A percentile compares a stretch with the other conserved stretches of the same genome.
phyloP scores from a whole-genome alignment of 345 rosid genomes.

The Citrus medica region DNA sequence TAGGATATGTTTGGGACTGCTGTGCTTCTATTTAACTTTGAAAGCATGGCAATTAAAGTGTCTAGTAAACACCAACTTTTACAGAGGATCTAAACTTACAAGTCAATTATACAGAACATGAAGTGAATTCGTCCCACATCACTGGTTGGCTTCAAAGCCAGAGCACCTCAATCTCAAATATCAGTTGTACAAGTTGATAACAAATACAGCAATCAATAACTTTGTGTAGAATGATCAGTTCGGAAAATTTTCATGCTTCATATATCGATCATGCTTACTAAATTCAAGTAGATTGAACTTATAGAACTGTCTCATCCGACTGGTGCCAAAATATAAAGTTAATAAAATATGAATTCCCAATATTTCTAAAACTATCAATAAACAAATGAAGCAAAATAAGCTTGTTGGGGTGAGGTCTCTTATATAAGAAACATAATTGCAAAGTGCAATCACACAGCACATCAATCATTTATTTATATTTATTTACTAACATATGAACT shows the following conservation, averaged over 20 bases:
- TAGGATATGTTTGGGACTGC: neutral
- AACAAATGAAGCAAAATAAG: no score
- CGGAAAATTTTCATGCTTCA: neutral
- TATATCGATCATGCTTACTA: neutral
- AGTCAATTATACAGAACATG: neutral
- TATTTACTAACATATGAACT: neutral
- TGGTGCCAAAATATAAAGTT: neutral
- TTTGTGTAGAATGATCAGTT: neutral
- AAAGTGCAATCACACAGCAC: conserved; percentile 1
- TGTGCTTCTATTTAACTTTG: neutral
- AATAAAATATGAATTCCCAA: neutral
- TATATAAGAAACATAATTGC: neutral
- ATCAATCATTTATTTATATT: conserved; percentile 2
- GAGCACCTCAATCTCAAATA: neutral
- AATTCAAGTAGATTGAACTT: neutral
- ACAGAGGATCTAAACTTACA: neutral
- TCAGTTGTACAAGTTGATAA: neutral
- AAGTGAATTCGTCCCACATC: neutral
- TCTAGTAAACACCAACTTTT: neutral
- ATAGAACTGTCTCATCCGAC: neutral
- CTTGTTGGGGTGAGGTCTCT: neutral
- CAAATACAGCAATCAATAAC: neutral
- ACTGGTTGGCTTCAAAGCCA: neutral
- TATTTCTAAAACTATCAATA: no score
- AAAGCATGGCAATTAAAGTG: neutral